Conservation (phyloP, 2,329 filamentous ascomycete genomes). For the Trichocomaceae sp. region DNA sequence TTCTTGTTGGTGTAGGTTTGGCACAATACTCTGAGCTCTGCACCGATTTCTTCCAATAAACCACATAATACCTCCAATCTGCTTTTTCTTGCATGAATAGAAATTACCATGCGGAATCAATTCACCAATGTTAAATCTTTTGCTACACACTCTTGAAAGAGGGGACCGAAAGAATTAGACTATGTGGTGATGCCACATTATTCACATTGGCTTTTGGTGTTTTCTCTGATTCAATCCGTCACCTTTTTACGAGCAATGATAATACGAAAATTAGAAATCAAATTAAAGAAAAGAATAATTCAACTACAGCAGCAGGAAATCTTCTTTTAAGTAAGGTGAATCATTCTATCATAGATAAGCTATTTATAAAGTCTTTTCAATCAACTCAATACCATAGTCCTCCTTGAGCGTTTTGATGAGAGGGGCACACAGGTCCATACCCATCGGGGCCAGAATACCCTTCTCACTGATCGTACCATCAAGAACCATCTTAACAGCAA, state of each 20-base stretch:
- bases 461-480: slow-evolving; percentile 66
- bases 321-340: not conserved
- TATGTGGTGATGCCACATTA: not conserved
- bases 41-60: slow-evolving; percentile 3
- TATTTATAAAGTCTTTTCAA: slow-evolving; percentile 54
- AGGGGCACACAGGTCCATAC: slow-evolving; percentile 61
- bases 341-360: not conserved
- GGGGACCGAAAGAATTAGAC: not conserved
- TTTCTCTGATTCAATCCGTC: not conserved
- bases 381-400: slow-evolving; percentile 66
- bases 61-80: not conserved
- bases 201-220: not conserved
- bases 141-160: not conserved
- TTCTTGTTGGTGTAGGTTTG: slow-evolving; percentile 37
- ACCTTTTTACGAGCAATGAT: slow-evolving; percentile 7
- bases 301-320: not conserved
- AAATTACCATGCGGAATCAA: not conserved
- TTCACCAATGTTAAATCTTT: not conserved
- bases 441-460: slow-evolving; percentile 73
- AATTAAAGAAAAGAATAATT: not conserved
- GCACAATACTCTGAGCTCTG: slow-evolving; percentile 37
- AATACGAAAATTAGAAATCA: slow-evolving; percentile 1
- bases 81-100: not conserved
- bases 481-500: slow-evolving; percentile 72
- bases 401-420: slow-evolving; percentile 72